Percentiles rank a stretch among this genome's conserved stretches.
Conservation (phyloP, 495 filamentous ascomycete species). For the Opeltia flavorubescens region DNA sequence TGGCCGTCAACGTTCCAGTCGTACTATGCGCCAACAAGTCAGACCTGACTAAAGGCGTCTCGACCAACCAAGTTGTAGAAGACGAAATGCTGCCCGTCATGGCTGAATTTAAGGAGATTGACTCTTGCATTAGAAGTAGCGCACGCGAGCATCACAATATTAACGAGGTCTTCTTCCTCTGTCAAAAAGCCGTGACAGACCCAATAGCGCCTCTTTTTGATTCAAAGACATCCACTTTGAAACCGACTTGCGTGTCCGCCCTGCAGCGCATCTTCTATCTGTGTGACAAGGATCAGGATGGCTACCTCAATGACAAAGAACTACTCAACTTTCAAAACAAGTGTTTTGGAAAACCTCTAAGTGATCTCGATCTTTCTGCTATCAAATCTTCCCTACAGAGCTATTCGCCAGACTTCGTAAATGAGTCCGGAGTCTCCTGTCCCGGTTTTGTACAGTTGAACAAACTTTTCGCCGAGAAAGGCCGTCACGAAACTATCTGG, state of each 20-base stretch:
- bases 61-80: conserved; percentile 67
- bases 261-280: conserved; percentile 86
- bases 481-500: conserved; percentile 97
- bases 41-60: conserved; percentile 57
- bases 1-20: conserved; percentile 97
- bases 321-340: conserved; percentile 80
- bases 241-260: conserved; percentile 75
- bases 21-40: conserved; percentile 96
- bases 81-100: conserved; percentile 98
- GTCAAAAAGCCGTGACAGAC: conserved; percentile 96
- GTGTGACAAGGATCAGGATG: conserved; percentile 91
- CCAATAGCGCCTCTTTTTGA: conserved; percentile 94
- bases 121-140: conserved; percentile 91
- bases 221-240: conserved; percentile 78
- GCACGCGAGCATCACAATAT: conserved; percentile 91
- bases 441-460: conserved; percentile 78
- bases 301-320: conserved; percentile 81
- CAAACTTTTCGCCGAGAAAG: conserved; percentile 92
- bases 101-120: conserved; percentile 97
- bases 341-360: conserved; percentile 76
- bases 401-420: conserved; percentile 44
- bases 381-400: conserved; percentile 78
- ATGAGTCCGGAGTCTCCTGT: conserved; percentile 61
- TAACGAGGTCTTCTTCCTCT: conserved; percentile 93
- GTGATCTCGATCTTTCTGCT: conserved; percentile 63